These are phyloP conservation scores for Ophiostoma ulmi DNA, from an alignment of 2,329 filamentous ascomycete genomes.

Conservation along the genomic window DNA sequence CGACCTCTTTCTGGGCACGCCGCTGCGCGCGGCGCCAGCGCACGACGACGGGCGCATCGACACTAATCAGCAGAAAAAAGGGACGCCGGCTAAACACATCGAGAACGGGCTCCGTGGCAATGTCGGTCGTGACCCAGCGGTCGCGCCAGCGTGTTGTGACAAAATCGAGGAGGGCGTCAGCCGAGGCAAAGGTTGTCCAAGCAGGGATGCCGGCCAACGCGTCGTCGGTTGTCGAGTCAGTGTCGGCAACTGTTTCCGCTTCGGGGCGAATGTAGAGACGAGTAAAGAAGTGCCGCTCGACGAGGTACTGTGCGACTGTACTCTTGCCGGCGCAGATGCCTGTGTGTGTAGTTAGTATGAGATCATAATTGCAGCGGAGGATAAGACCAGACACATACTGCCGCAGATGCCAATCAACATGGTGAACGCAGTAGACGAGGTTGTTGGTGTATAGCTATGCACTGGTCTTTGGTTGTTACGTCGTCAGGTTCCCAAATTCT, in stretches of 20 bases:
- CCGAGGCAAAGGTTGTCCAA: constrained; percentile 48
- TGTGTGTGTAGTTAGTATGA: constrained; percentile 34
- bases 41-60: constrained; percentile 81
- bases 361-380: neutral
- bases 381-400: constrained; percentile 42
- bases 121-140: constrained; percentile 80
- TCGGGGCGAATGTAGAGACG: constrained; percentile 55
- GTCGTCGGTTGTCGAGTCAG: neutral
- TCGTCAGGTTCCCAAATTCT: neutral
- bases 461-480: neutral
- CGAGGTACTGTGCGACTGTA: constrained; percentile 81
- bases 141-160: constrained; percentile 80
- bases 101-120: constrained; percentile 66
- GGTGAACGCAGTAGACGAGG: constrained; percentile 24
- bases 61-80: constrained; percentile 87
- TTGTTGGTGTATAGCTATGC: neutral
- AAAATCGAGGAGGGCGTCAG: constrained; percentile 66
- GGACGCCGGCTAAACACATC: constrained; percentile 74
- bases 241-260: neutral
- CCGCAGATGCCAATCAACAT: constrained; percentile 78
- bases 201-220: neutral
- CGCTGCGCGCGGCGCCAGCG: constrained; percentile 73
- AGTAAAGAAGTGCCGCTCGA: constrained; percentile 76
- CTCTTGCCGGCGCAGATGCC: constrained; percentile 92
- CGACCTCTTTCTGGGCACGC: constrained; percentile 23